Percentiles rank a stretch among this genome's conserved stretches.
Conservation (phyloP, 345 rosid genomes). For the Eucalyptus regnans region DNA sequence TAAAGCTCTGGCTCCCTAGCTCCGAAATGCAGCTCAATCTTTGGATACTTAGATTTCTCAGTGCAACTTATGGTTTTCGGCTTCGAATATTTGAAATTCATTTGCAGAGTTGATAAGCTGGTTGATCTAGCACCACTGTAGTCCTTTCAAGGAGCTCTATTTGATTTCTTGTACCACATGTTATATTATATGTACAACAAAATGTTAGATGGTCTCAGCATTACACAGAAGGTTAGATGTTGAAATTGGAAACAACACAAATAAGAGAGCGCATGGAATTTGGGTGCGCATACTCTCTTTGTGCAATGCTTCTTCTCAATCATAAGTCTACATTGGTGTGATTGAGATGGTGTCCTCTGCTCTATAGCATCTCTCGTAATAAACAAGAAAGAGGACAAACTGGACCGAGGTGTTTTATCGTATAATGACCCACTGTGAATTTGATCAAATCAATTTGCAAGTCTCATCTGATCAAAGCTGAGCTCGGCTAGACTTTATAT, state of each 20-base stretch:
- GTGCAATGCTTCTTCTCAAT: neutral
- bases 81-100: neutral
- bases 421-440: neutral
- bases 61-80: neutral
- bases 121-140: neutral
- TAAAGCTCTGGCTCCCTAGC: neutral
- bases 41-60: neutral
- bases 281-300: neutral
- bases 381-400: neutral
- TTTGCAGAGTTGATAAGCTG: neutral
- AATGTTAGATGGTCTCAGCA: neutral
- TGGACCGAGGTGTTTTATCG: neutral
- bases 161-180: neutral
- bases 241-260: neutral
- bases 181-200: neutral
- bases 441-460: neutral
- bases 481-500: neutral
- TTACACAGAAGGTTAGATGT: neutral
- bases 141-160: neutral
- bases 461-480: neutral
- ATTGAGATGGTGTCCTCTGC: neutral
- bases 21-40: neutral
- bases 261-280: neutral
- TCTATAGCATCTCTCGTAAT: neutral
- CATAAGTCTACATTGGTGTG: neutral